Percentiles rank a stretch among this genome's conserved stretches.
These are phyloP conservation scores for Fusarium sp. DNA, from an alignment of 2,329 filamentous ascomycete genomes.

Conservation along the genomic window DNA sequence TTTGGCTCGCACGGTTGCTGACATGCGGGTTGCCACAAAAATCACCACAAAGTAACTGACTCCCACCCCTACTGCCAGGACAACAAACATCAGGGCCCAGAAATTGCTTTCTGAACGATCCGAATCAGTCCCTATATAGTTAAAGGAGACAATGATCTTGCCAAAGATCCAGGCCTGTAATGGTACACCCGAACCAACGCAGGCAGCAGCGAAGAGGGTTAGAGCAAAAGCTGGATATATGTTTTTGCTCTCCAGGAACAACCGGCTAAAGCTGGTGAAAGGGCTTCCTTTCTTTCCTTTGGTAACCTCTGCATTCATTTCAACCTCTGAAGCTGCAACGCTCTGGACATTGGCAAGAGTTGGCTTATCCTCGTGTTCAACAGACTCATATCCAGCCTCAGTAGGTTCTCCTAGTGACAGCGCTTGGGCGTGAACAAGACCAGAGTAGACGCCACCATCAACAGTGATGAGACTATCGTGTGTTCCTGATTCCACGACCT, in stretches of 20 bases:
- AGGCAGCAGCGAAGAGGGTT: constrained; percentile 60
- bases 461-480: constrained; percentile 76
- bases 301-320: constrained; percentile 35
- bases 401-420: constrained; percentile 64
- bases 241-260: constrained; percentile 66
- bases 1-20: constrained; percentile 61
- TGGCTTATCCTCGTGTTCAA: constrained; percentile 56
- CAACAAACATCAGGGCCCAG: constrained; percentile 74
- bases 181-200: constrained; percentile 58
- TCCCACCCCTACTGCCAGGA: constrained; percentile 65
- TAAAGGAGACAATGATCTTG: constrained; percentile 63
- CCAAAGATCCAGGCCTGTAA: constrained; percentile 67
- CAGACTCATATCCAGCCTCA: constrained; percentile 50
- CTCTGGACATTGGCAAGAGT: constrained; percentile 60
- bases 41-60: constrained; percentile 61
- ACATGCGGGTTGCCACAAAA: constrained; percentile 56
- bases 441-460: constrained; percentile 72
- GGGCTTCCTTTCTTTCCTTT: constrained; percentile 56
- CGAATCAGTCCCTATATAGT: constrained; percentile 48
- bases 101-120: constrained; percentile 62
- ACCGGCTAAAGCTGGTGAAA: constrained; percentile 64
- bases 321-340: constrained; percentile 52
- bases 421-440: constrained; percentile 73
- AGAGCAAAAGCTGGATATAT: constrained; percentile 63
- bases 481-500: constrained; percentile 77